Percentiles rank a stretch among this genome's conserved stretches.
Evolutionary conservation across 176 grass and related monocot genomes (phyloP).

Genomic region (Ensete glaucum): DNA sequence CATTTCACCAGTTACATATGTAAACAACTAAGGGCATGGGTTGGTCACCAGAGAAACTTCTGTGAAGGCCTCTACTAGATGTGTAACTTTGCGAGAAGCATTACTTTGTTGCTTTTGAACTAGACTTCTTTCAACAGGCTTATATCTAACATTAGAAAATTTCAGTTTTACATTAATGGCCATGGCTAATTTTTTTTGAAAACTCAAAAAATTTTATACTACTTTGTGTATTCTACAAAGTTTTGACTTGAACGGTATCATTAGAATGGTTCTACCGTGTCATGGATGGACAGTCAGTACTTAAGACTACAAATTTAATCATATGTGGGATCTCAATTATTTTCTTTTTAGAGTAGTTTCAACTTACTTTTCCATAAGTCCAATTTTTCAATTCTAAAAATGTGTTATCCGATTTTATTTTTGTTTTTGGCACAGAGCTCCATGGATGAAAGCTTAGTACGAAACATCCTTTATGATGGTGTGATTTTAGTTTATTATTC

Average conservation of each 20-base stretch:
- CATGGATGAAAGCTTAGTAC: constrained; percentile 63
- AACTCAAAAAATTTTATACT: neutral
- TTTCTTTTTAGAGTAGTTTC: neutral
- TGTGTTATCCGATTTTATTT: no score
- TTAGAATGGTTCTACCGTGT: neutral
- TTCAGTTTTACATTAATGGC: neutral
- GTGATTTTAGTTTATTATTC: constrained; percentile 92
- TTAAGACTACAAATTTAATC: neutral
- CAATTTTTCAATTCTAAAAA: constrained; percentile 2
- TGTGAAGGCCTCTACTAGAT: neutral
- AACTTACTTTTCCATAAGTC: neutral
- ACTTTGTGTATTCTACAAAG: neutral
- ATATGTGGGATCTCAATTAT: neutral
- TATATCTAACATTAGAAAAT: neutral
- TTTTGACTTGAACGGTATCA: neutral
- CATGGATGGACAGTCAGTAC: neutral
- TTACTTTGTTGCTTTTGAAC: neutral
- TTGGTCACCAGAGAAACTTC: neutral
- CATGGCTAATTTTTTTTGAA: neutral
- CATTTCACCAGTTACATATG: neutral
- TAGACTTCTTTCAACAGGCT: neutral
- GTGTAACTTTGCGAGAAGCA: neutral
- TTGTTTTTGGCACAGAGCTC: constrained; percentile 40
- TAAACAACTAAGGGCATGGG: neutral
- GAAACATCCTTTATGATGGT: constrained; percentile 79